Evolutionary conservation across 2,329 filamentous ascomycete species (phyloP).

Genomic region (Talaromyces sp.): DNA sequence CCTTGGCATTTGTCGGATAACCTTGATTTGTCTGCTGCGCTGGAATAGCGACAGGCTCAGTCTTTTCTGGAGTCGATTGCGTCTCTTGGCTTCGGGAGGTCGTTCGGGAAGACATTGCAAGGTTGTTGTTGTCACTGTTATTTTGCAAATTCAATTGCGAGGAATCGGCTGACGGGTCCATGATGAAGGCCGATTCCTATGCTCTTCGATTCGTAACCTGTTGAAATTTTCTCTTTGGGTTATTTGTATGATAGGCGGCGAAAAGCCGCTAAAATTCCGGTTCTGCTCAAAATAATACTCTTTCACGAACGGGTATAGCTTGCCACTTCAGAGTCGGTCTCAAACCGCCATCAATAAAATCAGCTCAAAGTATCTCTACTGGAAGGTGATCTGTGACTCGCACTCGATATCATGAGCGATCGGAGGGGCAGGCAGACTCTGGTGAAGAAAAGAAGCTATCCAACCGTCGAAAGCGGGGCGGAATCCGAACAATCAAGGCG

Average conservation of each 20-base stretch:
- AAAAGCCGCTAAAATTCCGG: neutral
- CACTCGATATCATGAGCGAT: neutral
- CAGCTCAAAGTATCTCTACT: neutral
- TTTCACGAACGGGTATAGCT: neutral
- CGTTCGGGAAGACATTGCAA: neutral
- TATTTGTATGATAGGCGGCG: neutral
- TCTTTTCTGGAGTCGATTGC: constrained; percentile 12
- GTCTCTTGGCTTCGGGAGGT: constrained; percentile 10
- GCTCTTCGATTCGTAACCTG: neutral
- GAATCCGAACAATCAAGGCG: neutral
- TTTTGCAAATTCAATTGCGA: neutral
- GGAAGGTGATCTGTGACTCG: neutral
- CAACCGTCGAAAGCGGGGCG: constrained; percentile 1
- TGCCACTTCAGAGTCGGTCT: neutral
- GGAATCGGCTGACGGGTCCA: neutral
- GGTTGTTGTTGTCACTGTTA: neutral
- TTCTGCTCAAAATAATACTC: neutral
- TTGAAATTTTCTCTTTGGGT: neutral
- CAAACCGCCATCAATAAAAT: neutral
- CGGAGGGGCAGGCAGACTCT: neutral
- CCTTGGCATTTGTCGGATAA: constrained; percentile 25
- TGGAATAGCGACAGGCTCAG: neutral
- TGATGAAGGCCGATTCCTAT: neutral
- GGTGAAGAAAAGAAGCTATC: neutral
- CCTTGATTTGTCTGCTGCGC: constrained; percentile 2